Conservation (phyloP, 148 eudicot species). For the Fagopyrum homotropicum region DNA sequence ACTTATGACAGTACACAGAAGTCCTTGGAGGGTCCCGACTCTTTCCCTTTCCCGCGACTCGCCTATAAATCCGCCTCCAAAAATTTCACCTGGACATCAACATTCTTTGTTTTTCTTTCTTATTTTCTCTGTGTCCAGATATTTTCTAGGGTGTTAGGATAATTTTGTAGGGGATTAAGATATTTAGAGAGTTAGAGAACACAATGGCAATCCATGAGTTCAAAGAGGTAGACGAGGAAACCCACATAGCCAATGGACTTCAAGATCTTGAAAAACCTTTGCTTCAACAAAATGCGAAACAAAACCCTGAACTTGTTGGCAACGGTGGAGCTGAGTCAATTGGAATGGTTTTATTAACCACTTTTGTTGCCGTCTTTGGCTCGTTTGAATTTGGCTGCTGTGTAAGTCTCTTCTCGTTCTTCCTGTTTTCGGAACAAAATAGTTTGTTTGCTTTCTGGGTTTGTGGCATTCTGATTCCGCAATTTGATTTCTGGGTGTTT, state of each 20-base stretch:
- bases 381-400: slow-evolving; percentile 75
- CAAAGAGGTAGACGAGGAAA: slow-evolving; percentile 31
- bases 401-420: slow-evolving; percentile 36
- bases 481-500: not conserved
- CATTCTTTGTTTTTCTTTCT: not conserved
- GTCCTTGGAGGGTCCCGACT: too few species aligned
- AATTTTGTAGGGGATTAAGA: not conserved
- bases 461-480: not conserved
- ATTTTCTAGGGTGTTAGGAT: not conserved
- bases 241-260: slow-evolving; percentile 18
- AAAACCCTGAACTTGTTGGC: not conserved
- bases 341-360: slow-evolving; percentile 55
- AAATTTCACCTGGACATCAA: too few species aligned
- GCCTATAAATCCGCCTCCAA: too few species aligned
- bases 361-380: slow-evolving; percentile 70
- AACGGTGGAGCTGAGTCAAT: slow-evolving; percentile 24
- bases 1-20: too few species aligned
- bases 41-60: too few species aligned
- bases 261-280: slow-evolving; percentile 50
- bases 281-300: slow-evolving; percentile 12
- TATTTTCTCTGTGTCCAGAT: not conserved
- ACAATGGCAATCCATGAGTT: slow-evolving; percentile 44
- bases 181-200: not conserved
- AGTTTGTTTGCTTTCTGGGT: too few species aligned
- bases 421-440: not conserved